Percentiles rank a stretch among this genome's conserved stretches.
Evolutionary conservation across 176 grass and related monocot genomes (phyloP).

Genomic region (Carex pumila): DNA sequence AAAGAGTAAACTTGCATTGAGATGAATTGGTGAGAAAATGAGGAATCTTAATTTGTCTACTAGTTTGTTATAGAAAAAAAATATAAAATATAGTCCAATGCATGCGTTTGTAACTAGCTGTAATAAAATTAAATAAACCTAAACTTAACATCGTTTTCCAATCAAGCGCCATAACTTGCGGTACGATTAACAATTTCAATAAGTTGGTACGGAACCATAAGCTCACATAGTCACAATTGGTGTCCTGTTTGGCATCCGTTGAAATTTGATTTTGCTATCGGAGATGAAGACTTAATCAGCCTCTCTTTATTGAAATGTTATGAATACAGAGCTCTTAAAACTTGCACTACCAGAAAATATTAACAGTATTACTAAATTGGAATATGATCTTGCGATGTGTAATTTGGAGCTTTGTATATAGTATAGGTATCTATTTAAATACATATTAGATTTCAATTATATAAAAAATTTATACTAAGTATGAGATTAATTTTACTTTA

Average conservation of each 20-base stretch:
- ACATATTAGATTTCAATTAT: too few relatives aligned
- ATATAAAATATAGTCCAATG: background rate
- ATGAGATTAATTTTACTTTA: too few relatives aligned
- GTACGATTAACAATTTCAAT: background rate
- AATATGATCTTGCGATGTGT: too few relatives aligned
- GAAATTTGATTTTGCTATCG: background rate
- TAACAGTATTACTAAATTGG: background rate
- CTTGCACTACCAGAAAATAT: background rate
- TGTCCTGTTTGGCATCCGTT: background rate
- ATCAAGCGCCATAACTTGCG: background rate
- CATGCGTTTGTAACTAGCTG: background rate
- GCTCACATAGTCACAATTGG: background rate
- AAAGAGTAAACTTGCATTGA: too few relatives aligned
- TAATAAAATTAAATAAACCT: background rate
- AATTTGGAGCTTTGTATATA: too few relatives aligned
- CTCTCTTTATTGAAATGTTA: background rate
- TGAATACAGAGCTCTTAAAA: background rate
- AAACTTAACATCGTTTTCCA: background rate
- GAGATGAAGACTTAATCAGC: background rate
- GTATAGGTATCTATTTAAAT: too few relatives aligned
- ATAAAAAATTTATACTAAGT: too few relatives aligned
- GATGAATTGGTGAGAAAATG: background rate
- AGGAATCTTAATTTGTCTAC: background rate
- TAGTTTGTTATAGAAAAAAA: background rate
- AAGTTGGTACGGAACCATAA: background rate